phyloP scores from a whole-genome alignment of 257 asterid species.

The Cinchona pubescens region DNA sequence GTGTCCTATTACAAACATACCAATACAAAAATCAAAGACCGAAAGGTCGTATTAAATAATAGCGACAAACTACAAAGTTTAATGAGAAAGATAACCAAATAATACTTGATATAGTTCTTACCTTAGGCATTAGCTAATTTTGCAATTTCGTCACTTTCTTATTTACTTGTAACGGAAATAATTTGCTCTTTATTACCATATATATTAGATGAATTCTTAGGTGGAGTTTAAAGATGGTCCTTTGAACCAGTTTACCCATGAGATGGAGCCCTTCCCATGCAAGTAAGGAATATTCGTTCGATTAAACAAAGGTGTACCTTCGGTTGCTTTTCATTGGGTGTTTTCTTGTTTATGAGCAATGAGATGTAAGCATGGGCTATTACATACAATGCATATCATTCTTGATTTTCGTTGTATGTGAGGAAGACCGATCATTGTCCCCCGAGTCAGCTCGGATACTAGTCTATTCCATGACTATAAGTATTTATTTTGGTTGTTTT shows the following conservation, averaged over 20 bases:
- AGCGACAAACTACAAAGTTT: too few relatives aligned
- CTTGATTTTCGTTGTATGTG: slow-evolving; percentile 70
- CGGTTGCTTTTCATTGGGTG: neutral
- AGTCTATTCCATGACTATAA: slow-evolving; percentile 43
- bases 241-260: slow-evolving; percentile 90
- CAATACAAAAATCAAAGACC: too few relatives aligned
- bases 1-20: too few relatives aligned
- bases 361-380: neutral
- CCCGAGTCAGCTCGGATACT: slow-evolving; percentile 90
- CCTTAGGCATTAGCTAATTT: too few relatives aligned
- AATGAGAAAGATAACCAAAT: too few relatives aligned
- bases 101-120: too few relatives aligned
- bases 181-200: too few relatives aligned
- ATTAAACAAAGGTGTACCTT: slow-evolving; percentile 60
- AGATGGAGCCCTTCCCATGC: slow-evolving; percentile 86
- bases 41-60: too few relatives aligned
- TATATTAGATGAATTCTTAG: slow-evolving; percentile 45
- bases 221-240: slow-evolving; percentile 99
- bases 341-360: neutral
- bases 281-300: slow-evolving; percentile 99
- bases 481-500: neutral
- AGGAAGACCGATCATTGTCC: slow-evolving; percentile 74
- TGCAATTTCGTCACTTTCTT: too few relatives aligned
- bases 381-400: neutral
- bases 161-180: too few relatives aligned